These are phyloP conservation scores for Syncephalastrum racemosum DNA, from an alignment of 371 early-diverging fungal genomes.

Conservation along the genomic window DNA sequence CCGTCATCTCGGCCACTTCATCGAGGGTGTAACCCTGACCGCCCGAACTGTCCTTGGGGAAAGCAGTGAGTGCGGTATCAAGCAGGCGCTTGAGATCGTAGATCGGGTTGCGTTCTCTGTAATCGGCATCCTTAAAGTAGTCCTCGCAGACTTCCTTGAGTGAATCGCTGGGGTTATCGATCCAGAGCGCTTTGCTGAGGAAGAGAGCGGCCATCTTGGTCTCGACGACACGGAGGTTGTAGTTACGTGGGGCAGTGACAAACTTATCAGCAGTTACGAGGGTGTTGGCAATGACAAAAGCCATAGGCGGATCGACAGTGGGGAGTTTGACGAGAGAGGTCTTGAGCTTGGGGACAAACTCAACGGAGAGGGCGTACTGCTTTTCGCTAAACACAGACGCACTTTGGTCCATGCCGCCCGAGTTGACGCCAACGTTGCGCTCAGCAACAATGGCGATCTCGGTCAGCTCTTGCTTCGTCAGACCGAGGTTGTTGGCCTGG, in stretches of 20 bases:
- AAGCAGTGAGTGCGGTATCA: slow-evolving; percentile 16
- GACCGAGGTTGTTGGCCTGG: slow-evolving; percentile 45
- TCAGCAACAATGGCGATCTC: slow-evolving; percentile 80
- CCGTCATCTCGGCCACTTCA: slow-evolving; percentile 65
- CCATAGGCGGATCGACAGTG: slow-evolving; percentile 47
- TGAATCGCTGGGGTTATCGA: slow-evolving; percentile 35
- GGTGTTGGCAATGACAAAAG: slow-evolving; percentile 91
- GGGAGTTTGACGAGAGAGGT: slow-evolving; percentile 68
- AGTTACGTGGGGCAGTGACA: slow-evolving; percentile 84
- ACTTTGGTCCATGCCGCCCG: slow-evolving; percentile 93
- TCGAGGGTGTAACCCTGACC: slow-evolving; percentile 60
- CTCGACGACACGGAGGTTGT: slow-evolving; percentile 96
- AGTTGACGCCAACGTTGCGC: slow-evolving; percentile 81
- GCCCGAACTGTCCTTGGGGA: slow-evolving; percentile 26
- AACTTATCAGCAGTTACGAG: slow-evolving; percentile 87
- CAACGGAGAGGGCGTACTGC: slow-evolving; percentile 77
- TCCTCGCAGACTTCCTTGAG: slow-evolving; percentile 71
- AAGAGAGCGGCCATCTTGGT: slow-evolving; percentile 80
- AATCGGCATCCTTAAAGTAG: slow-evolving; percentile 19
- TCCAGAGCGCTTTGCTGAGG: slow-evolving; percentile 57
- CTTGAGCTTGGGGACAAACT: slow-evolving; percentile 78
- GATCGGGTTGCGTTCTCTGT: no score
- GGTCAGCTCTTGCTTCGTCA: slow-evolving; percentile 70
- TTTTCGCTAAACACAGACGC: slow-evolving; percentile 79
- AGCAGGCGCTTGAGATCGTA: no score